phyloP scores from a whole-genome alignment of 106 monocot genomes.

The Platanthera guangdongensis region DNA sequence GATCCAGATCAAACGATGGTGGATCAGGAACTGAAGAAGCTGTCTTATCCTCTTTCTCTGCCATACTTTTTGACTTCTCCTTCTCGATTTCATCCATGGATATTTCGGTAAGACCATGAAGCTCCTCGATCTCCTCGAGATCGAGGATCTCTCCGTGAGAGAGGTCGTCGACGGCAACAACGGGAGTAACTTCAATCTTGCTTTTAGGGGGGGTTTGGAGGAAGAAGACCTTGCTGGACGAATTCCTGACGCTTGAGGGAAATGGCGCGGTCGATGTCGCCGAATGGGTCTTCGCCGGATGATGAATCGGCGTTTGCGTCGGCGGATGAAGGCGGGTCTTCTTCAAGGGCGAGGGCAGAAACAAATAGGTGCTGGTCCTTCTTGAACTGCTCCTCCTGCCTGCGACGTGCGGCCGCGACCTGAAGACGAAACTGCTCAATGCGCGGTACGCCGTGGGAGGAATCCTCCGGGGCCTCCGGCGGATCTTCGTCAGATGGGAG shows the following conservation, averaged over 20 bases:
- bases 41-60: conserved; percentile 16
- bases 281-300: conserved; percentile 53
- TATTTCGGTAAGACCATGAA: conserved; percentile 43
- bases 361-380: conserved; percentile 55
- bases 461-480: conserved; percentile 85
- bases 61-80: conserved; percentile 10
- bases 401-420: conserved; percentile 61
- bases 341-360: conserved; percentile 40
- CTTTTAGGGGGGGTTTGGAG: conserved; percentile 31
- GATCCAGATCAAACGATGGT: conserved; percentile 47
- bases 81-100: conserved; percentile 22
- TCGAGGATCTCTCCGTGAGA: conserved; percentile 67
- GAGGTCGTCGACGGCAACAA: conserved; percentile 45
- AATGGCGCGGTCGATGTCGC: conserved; percentile 80
- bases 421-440: conserved; percentile 62
- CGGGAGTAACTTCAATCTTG: conserved; percentile 4
- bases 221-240: conserved; percentile 46
- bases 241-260: conserved; percentile 74
- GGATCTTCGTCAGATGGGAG: conserved; percentile 75
- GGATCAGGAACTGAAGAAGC: conserved; percentile 1
- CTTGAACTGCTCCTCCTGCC: conserved; percentile 51
- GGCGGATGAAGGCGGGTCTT: conserved; percentile 22
- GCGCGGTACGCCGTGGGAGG: conserved; percentile 77
- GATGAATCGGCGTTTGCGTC: neutral
- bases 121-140: conserved; percentile 67